Base-by-base conservation (phyloP, 2,329 filamentous ascomycete species). In the Tolypocladium inflatum region DNA sequence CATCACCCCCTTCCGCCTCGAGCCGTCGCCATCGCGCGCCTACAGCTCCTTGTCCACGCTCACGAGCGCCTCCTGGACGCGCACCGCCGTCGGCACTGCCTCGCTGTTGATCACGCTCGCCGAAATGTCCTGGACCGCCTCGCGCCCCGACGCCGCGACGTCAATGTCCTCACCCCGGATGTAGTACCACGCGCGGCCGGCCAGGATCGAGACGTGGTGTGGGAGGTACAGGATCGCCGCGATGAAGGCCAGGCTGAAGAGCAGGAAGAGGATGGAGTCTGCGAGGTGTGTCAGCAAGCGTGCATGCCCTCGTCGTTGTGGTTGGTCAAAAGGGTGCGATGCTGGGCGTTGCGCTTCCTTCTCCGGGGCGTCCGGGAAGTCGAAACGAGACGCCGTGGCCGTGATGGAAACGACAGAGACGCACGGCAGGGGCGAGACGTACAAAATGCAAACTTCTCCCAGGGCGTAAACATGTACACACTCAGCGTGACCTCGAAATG, bases 401-500 rank as follows among this genome's bases (percentile, higher is more conserved):
- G 94, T 85, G 74, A 94, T 89, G 19, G 3, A 41, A 21, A 15
- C 13, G 4, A 21, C 7, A 8, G 15, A 95, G 64, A 94, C 85
- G 87, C 96, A 96, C 79, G 96, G 94, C 35, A 95, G 50, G 55
- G 30, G 48, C 13, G 23, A 15, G 7, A 74, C 91, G 59, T 82
- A 97, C 94, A 97, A 76, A 97, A 96, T 67, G 96, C 87, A 75
- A 96, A 93, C 74, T 96, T 96, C 79, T 99, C 94, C 56, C 89
- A 91, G 1, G 91, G 89, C 42, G 92, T 97, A 67, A 97, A 88
- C 89, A 99, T 97, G 81, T 99, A 97, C 33, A 97, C 83, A 61
- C 89, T 88, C 75, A 95, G 94, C 15, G 93, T 97, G 72, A 97
- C 93, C 78, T 99, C 94, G 72, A 97, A 91, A 79, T 97, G 94